Evolutionary conservation across 805 yeast genomes (phyloP).

Genomic region (Ogataea glucozyma): DNA sequence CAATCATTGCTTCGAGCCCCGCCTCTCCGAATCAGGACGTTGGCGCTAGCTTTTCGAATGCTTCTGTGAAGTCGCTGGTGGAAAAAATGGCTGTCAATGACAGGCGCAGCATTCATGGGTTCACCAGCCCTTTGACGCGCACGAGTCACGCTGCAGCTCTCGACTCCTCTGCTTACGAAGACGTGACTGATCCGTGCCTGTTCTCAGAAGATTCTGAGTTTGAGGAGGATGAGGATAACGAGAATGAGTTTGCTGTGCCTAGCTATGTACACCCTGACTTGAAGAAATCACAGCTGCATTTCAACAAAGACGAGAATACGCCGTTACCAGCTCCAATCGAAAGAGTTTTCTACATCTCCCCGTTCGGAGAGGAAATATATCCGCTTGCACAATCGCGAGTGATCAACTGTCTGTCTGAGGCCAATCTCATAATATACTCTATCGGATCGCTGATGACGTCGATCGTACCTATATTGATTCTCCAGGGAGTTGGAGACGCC

Average conservation of each 20-base stretch:
- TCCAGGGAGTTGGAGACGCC: constrained; percentile 72
- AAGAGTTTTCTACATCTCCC: constrained; percentile 76
- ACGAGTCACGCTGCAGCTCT: constrained; percentile 2
- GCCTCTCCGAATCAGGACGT: constrained; percentile 4
- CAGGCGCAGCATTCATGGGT: not conserved
- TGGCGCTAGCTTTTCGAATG: not conserved
- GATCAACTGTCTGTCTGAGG: constrained; percentile 45
- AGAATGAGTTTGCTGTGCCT: constrained; percentile 58
- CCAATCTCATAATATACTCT: constrained; percentile 67
- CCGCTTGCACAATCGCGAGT: constrained; percentile 73
- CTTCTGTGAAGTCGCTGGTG: not conserved
- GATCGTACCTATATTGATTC: constrained; percentile 71
- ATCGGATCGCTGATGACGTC: constrained; percentile 92
- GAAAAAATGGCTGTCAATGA: not conserved
- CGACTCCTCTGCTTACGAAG: constrained; percentile 6
- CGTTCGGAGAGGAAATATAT: constrained; percentile 82
- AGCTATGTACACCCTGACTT: constrained; percentile 80
- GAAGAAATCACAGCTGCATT: constrained; percentile 70
- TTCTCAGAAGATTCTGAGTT: constrained; percentile 7
- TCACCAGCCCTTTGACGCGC: not conserved
- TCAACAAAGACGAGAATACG: constrained; percentile 55
- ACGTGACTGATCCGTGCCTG: not conserved
- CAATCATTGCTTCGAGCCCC: constrained; percentile 14
- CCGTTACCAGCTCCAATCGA: constrained; percentile 76
- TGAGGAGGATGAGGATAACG: constrained; percentile 18